Evolutionary conservation across 2,329 filamentous ascomycete genomes (phyloP).

Genomic region (Pseudogymnoascus sp.): DNA sequence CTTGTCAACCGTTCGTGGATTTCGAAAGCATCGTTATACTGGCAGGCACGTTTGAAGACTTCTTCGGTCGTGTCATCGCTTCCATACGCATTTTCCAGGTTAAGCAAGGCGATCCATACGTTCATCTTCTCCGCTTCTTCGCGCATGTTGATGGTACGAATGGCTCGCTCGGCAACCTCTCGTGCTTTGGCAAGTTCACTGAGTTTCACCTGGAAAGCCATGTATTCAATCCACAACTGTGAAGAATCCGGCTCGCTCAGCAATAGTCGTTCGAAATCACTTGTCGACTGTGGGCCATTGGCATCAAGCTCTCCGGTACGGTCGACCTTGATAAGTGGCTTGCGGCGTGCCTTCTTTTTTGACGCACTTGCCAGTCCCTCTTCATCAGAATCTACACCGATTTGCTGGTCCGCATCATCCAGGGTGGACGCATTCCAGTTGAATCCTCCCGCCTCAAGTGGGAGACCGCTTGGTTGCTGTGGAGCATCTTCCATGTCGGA

Average conservation of each 20-base stretch:
- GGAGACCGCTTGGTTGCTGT: slow-evolving; percentile 30
- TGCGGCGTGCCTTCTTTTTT: slow-evolving; percentile 68
- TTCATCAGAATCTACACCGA: slow-evolving; percentile 38
- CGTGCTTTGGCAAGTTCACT: slow-evolving; percentile 83
- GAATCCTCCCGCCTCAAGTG: slow-evolving; percentile 67
- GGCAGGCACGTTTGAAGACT: slow-evolving; percentile 83
- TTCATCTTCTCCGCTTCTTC: slow-evolving; percentile 91
- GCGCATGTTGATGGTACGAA: slow-evolving; percentile 82
- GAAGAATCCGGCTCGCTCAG: slow-evolving; percentile 92
- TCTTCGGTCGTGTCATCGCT: slow-evolving; percentile 74
- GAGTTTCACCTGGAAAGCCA: slow-evolving; percentile 95
- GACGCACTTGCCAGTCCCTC: slow-evolving; percentile 30
- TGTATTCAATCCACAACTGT: slow-evolving; percentile 88
- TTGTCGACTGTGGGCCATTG: slow-evolving; percentile 78
- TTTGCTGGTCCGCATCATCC: slow-evolving; percentile 37
- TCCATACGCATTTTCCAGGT: slow-evolving; percentile 86
- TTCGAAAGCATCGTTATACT: slow-evolving; percentile 86
- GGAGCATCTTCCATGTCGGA: slow-evolving; percentile 31
- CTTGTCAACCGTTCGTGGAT: slow-evolving; percentile 83
- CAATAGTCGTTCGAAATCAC: slow-evolving; percentile 88
- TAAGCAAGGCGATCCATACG: slow-evolving; percentile 89
- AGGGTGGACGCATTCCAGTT: slow-evolving; percentile 75
- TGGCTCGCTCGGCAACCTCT: slow-evolving; percentile 80
- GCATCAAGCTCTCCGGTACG: slow-evolving; percentile 85
- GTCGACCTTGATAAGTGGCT: slow-evolving; percentile 73